Base-by-base conservation (phyloP, 352 stramenopile genomes). In the Phytophthora pini region DNA sequence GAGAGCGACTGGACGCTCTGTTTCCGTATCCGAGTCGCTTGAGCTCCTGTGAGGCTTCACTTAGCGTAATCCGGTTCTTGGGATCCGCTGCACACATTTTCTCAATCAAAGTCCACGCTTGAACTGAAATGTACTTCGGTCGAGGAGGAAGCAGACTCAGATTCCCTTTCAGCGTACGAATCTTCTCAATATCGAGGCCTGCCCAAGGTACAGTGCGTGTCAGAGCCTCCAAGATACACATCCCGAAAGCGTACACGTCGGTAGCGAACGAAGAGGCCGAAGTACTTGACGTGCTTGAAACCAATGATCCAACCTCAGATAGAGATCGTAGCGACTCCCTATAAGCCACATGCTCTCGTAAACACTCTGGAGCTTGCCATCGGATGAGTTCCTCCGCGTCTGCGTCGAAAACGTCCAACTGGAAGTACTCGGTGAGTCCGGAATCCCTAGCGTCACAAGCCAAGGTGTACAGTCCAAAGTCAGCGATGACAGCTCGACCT, bases 171-270 rank as follows among this genome's bases (percentile, higher is more conserved):
- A 89, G 68, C 17, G 74, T 78, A 12, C 72, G 70, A 31, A 92
- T 77, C 49, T 86, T 78, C 0, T 65, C 22, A 9, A 76, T 61
- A n/a, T 85, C 76, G 39, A 89, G 50, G 1, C 49, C 69, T 11
- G 43, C 61, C 84, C 84, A 94, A 0, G 85, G 85, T 0, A 79
- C 56, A 9, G 77, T 70, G 0, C 70, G 66, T 1, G 83, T 89
- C 26, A 91, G 58, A 1, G 80, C 75, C 39, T 94, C 83, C 6
- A 90, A n/a, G 24, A 92, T 89, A 40, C 78, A 90, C 83, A 94
- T 90, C n/a, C 85, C 85, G 36, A 92, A 84, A 11, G 82, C 78
- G 58, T 89, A 94, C 38, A 92, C 74, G 50, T 94, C 83, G 0
- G 72, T 79, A 2, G 72, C 69, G 22, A 84, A 87, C 1, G 76